phyloP scores from a whole-genome alignment of 345 rosid species.

The Murraya paniculata region DNA sequence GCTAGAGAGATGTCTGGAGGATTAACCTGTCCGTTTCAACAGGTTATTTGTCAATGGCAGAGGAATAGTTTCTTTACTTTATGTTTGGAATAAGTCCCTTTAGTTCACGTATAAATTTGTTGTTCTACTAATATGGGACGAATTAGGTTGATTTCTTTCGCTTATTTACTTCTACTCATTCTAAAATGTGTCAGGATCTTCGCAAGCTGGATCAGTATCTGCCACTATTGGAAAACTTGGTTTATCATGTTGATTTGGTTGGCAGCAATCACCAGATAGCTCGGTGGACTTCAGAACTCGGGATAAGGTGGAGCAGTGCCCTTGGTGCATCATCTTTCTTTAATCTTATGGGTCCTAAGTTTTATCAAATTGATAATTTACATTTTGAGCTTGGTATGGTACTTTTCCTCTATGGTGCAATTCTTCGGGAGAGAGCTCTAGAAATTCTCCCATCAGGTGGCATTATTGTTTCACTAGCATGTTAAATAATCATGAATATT shows the following conservation, averaged over 20 bases:
- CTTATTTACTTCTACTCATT: slow-evolving; percentile 10
- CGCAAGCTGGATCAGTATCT: slow-evolving; percentile 59
- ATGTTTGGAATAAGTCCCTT: not conserved
- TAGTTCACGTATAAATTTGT: not conserved
- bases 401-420: slow-evolving; percentile 53
- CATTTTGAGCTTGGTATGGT: slow-evolving; percentile 67
- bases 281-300: slow-evolving; percentile 46
- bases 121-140: not conserved
- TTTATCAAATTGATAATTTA: slow-evolving; percentile 53
- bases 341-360: slow-evolving; percentile 53
- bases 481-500: not conserved
- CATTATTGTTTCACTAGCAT: not conserved
- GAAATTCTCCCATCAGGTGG: slow-evolving; percentile 55
- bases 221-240: slow-evolving; percentile 60
- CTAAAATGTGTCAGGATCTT: slow-evolving; percentile 50
- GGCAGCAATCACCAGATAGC: slow-evolving; percentile 30
- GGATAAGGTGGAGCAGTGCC: slow-evolving; percentile 71
- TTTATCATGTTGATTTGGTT: slow-evolving; percentile 41
- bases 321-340: slow-evolving; percentile 48
- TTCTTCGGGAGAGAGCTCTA: slow-evolving; percentile 66
- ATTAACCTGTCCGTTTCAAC: slow-evolving; percentile 48
- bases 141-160: not conserved
- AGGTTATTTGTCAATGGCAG: slow-evolving; percentile 34
- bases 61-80: not conserved
- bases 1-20: slow-evolving; percentile 78